Evolutionary conservation across 306 rosid species (phyloP).

Genomic region (Hippophae tibetana): DNA sequence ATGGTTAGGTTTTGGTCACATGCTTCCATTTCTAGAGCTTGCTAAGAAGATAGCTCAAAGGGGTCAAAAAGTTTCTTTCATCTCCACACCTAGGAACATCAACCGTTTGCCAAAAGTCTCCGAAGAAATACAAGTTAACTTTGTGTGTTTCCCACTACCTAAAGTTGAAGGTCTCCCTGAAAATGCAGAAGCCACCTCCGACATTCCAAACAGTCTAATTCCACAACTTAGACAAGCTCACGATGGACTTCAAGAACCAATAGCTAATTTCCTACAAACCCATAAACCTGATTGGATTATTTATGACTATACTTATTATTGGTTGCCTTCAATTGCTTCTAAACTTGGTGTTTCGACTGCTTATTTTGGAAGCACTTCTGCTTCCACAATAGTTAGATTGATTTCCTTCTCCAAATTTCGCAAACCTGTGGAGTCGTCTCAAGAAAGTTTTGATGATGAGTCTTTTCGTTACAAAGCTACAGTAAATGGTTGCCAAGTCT

Average conservation of each 20-base stretch:
- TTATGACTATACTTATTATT: conserved; percentile 23
- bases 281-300: conserved; percentile 35
- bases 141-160: conserved; percentile 34
- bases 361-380: conserved; percentile 15
- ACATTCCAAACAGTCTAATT: conserved; percentile 27
- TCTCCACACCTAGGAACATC: conserved; percentile 52
- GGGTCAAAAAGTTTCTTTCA: conserved; percentile 40
- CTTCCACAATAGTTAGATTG: no score
- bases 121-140: conserved; percentile 14
- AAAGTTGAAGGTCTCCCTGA: conserved; percentile 19
- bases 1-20: conserved; percentile 51
- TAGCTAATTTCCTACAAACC: conserved; percentile 23
- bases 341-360: conserved; percentile 17
- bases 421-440: neutral
- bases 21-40: conserved; percentile 38
- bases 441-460: neutral
- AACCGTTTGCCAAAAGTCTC: conserved; percentile 41
- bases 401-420: neutral
- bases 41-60: conserved; percentile 40
- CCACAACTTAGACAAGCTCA: conserved; percentile 28
- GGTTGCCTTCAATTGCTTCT: conserved; percentile 20
- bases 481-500: conserved; percentile 1
- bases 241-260: conserved; percentile 24
- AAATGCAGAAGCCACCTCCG: conserved; percentile 37
- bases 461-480: neutral